Conservation (phyloP, 352 stramenopile genomes). For the Aphanomyces astaci region DNA sequence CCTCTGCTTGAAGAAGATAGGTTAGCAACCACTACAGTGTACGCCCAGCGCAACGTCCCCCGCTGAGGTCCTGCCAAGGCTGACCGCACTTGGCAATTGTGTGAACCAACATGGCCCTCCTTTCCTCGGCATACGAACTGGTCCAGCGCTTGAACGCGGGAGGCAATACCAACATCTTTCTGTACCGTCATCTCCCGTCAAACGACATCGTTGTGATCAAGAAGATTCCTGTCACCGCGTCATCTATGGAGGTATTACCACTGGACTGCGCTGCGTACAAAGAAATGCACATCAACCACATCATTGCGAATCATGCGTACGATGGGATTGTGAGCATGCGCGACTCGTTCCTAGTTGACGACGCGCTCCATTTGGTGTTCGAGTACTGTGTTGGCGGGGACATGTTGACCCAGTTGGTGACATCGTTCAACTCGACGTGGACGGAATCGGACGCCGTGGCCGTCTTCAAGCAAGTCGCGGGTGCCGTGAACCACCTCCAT, state of each 20-base stretch:
- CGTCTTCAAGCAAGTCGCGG: constrained; percentile 8
- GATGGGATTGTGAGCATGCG: constrained; percentile 39
- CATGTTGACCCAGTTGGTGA: constrained; percentile 24
- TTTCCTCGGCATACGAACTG: background rate
- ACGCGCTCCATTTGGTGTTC: constrained; percentile 48
- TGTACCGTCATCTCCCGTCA: constrained; percentile 2
- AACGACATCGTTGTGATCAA: constrained; percentile 14
- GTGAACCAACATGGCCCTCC: background rate
- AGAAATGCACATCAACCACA: constrained; percentile 12
- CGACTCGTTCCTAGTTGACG: constrained; percentile 38
- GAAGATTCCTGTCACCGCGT: background rate
- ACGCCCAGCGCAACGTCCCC: background rate
- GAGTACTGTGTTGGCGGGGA: constrained; percentile 46
- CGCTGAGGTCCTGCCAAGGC: too few species aligned
- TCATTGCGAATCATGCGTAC: constrained; percentile 22
- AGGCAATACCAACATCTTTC: background rate
- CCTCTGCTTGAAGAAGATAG: too few species aligned
- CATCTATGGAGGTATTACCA: background rate
- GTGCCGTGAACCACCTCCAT: constrained; percentile 32
- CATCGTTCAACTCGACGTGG: background rate
- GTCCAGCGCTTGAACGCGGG: background rate
- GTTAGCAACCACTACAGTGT: background rate
- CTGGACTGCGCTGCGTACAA: background rate
- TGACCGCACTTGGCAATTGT: background rate
- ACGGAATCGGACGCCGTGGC: background rate